Conservation (phyloP, 495 filamentous ascomycete species). For the Letharia columbiana region DNA sequence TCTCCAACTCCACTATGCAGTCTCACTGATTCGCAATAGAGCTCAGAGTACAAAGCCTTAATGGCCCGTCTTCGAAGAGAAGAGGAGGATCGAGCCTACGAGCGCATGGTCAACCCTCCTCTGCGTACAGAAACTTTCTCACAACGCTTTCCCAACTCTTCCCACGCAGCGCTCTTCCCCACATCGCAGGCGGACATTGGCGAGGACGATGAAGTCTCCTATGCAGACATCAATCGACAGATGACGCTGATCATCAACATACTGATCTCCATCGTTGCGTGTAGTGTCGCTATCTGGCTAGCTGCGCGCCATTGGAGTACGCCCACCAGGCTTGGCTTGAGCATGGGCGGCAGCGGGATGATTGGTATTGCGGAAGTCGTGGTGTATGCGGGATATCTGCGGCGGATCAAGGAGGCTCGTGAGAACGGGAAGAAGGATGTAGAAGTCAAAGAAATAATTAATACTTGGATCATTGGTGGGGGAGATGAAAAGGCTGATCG, state of each 20-base stretch:
- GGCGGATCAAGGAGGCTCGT: constrained; percentile 66
- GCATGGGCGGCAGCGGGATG: constrained; percentile 55
- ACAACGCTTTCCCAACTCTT: constrained; percentile 47
- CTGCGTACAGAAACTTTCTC: constrained; percentile 48
- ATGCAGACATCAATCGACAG: constrained; percentile 66
- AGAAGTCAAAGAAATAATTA: constrained; percentile 62
- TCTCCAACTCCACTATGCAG: neutral
- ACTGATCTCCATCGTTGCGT: constrained; percentile 61
- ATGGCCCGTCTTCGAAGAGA: constrained; percentile 78
- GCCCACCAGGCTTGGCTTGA: constrained; percentile 58
- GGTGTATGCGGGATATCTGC: constrained; percentile 78
- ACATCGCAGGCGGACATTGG: constrained; percentile 32
- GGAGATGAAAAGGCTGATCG: constrained; percentile 26
- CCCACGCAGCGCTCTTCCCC: constrained; percentile 38
- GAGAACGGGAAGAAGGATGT: constrained; percentile 51
- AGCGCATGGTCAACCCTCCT: constrained; percentile 58
- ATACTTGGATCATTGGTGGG: constrained; percentile 59
- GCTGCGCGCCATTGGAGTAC: constrained; percentile 61
- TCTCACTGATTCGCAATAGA: constrained; percentile 42
- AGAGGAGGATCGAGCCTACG: constrained; percentile 71
- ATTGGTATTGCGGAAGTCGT: constrained; percentile 82
- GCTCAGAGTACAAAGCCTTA: constrained; percentile 74
- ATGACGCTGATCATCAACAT: constrained; percentile 68
- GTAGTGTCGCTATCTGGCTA: constrained; percentile 64
- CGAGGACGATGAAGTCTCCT: constrained; percentile 49